Evolutionary conservation across 495 filamentous ascomycete species (phyloP).

Genomic region (Hypoxylon lenormandii): DNA sequence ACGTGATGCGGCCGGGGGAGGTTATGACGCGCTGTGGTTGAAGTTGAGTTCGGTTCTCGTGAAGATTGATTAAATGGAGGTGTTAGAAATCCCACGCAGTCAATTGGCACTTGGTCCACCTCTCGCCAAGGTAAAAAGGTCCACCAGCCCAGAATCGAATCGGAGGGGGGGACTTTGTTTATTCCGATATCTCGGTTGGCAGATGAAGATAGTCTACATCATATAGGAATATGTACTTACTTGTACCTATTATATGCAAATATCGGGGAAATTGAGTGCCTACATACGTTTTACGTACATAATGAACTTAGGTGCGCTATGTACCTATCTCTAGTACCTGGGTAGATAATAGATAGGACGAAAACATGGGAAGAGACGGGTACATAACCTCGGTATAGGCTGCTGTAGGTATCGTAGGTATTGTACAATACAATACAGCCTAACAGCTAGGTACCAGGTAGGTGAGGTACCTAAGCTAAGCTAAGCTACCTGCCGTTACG

Average conservation of each 20-base stretch:
- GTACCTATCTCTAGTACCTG: not conserved
- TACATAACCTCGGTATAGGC: conserved; percentile 36
- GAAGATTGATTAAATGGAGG: conserved; percentile 12
- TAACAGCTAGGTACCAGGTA: too few species aligned
- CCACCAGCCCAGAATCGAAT: not conserved
- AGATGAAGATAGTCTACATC: too few species aligned
- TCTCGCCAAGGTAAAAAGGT: conserved; percentile 11
- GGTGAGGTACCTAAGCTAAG: too few species aligned
- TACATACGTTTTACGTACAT: too few species aligned
- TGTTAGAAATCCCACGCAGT: conserved; percentile 43
- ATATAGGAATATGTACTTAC: not conserved
- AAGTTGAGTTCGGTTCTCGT: conserved; percentile 18
- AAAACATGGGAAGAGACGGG: conserved; percentile 24
- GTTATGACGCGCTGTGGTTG: conserved; percentile 8
- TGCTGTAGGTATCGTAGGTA: conserved; percentile 1
- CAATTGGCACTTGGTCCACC: conserved; percentile 38
- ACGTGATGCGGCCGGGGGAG: not conserved
- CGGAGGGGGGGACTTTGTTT: conserved; percentile 26
- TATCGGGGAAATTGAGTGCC: too few species aligned
- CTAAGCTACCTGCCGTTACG: too few species aligned
- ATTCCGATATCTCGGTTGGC: conserved; percentile 3
- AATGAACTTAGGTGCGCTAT: too few species aligned
- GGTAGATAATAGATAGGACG: too few species aligned
- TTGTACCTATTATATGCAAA: too few species aligned
- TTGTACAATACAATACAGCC: too few species aligned